These are phyloP conservation scores for Diaporthe velutina DNA, from an alignment of 2,329 filamentous ascomycete species.

Conservation along the genomic window DNA sequence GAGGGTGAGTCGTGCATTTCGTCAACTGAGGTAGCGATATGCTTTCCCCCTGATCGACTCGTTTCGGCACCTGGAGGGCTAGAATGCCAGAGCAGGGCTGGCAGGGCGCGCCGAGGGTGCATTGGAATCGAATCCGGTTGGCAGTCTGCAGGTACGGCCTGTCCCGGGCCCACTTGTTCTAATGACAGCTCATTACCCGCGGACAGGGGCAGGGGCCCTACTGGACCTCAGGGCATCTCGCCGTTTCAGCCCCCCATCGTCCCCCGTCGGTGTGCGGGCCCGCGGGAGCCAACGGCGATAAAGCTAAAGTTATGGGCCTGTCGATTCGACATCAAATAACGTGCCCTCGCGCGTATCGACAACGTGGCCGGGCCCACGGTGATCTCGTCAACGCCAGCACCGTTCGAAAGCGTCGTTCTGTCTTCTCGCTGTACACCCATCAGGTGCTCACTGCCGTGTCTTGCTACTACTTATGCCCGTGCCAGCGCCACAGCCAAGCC, in stretches of 20 bases:
- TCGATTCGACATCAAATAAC: background rate
- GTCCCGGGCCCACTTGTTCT: constrained; percentile 25
- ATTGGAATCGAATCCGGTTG: constrained; percentile 25
- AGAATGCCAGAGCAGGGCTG: background rate
- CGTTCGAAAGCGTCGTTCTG: background rate
- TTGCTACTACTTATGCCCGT: background rate
- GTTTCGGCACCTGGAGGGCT: constrained; percentile 14
- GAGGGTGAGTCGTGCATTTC: constrained; percentile 16
- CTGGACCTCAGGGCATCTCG: background rate
- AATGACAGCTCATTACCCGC: constrained; percentile 35
- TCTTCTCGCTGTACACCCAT: background rate
- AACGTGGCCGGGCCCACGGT: constrained; percentile 21
- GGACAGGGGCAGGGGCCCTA: constrained; percentile 25
- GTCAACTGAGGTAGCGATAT: background rate
- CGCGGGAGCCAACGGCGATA: background rate
- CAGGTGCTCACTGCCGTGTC: background rate
- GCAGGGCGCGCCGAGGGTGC: background rate
- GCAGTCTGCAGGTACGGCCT: constrained; percentile 18
- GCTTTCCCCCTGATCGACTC: constrained; percentile 26
- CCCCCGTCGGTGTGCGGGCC: background rate
- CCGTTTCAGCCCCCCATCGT: constrained; percentile 22
- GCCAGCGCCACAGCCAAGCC: background rate
- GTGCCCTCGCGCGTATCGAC: background rate
- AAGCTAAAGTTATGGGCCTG: constrained; percentile 23
- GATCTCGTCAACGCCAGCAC: background rate